phyloP scores from a whole-genome alignment of 164 flowering plant species.

The Berberis thunbergii region DNA sequence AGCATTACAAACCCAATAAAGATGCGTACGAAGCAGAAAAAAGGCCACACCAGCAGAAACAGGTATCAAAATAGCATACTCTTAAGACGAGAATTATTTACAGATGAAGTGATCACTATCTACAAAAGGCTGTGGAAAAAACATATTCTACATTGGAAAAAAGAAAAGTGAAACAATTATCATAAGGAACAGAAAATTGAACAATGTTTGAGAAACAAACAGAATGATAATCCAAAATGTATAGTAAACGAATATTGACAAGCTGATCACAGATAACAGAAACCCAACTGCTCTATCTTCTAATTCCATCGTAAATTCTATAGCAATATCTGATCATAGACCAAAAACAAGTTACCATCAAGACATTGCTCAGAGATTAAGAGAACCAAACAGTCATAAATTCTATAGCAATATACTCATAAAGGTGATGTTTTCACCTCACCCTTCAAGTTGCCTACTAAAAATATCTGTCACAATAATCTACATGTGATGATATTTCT shows the following conservation, averaged over 20 bases:
- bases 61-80: conserved; percentile 77
- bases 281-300: conserved; percentile 86
- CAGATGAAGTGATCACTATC: conserved; percentile 88
- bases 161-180: background rate
- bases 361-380: too few species aligned
- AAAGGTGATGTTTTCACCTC: too few species aligned
- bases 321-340: conserved; percentile 9
- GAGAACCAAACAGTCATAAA: background rate
- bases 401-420: too few species aligned
- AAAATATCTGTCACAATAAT: too few species aligned
- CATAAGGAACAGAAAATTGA: conserved; percentile 1
- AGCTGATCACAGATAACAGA: conserved; percentile 51
- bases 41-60: conserved; percentile 74
- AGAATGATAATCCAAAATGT: conserved; percentile 95
- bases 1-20: conserved; percentile 83
- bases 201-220: conserved; percentile 36
- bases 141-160: background rate
- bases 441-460: too few species aligned
- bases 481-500: too few species aligned
- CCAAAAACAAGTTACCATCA: background rate
- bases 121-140: conserved; percentile 76
- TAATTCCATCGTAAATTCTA: conserved; percentile 47
- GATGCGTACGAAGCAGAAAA: conserved; percentile 48
- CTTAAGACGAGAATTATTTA: conserved; percentile 78
- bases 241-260: conserved; percentile 89